phyloP scores from a whole-genome alignment of 2,329 filamentous ascomycete genomes.

The Parafenestella ontariensis region DNA sequence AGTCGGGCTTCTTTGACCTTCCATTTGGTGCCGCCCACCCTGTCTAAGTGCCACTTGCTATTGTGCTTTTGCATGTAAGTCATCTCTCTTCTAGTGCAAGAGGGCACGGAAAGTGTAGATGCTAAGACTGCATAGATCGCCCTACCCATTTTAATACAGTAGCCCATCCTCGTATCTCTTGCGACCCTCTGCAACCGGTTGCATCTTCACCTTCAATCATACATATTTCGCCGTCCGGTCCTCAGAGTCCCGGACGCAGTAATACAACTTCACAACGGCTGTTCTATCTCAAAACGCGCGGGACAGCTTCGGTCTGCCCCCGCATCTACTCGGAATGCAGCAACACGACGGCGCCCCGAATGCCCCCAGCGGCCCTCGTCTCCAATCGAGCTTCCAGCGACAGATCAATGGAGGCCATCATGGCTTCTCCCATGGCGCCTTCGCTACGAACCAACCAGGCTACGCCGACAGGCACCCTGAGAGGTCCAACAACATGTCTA shows the following conservation, averaged over 20 bases:
- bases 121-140: conserved; percentile 27
- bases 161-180: conserved; percentile 33
- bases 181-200: conserved; percentile 35
- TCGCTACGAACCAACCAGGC: conserved; percentile 80
- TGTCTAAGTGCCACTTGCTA: conserved; percentile 35
- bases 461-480: conserved; percentile 89
- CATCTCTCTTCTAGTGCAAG: neutral
- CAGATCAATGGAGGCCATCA: conserved; percentile 72
- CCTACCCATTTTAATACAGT: conserved; percentile 42
- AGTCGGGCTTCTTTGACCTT: conserved; percentile 36
- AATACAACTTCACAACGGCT: conserved; percentile 76
- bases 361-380: conserved; percentile 63
- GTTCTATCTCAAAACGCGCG: conserved; percentile 76
- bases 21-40: conserved; percentile 28
- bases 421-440: conserved; percentile 91
- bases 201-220: conserved; percentile 44
- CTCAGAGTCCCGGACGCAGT: conserved; percentile 61
- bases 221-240: conserved; percentile 51
- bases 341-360: conserved; percentile 73
- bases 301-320: conserved; percentile 84
- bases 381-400: conserved; percentile 75
- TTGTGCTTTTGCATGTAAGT: conserved; percentile 42
- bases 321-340: conserved; percentile 91
- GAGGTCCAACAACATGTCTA: conserved; percentile 84
- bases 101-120: neutral